A percentile compares a stretch with the other conserved stretches of the same genome.
Conservation (phyloP, 768 basidiomycete genomes). For the Pseudohyphozyma bogoriensis region DNA sequence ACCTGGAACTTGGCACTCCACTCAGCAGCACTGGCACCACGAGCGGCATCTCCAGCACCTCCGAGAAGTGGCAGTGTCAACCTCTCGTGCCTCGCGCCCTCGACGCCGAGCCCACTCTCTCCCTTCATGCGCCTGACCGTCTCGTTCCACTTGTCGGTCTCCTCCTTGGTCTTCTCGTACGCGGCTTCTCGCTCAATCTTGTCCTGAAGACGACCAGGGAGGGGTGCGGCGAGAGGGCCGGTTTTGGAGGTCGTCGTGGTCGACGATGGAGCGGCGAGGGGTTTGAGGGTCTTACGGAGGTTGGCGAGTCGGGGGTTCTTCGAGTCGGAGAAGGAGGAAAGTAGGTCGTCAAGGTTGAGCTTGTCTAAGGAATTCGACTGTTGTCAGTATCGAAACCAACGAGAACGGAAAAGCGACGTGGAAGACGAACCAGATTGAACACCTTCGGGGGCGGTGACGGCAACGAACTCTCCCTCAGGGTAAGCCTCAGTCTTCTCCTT, state of each 20-base stretch:
- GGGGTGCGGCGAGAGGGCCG: constrained; percentile 58
- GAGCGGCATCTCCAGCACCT: constrained; percentile 12
- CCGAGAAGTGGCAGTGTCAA: constrained; percentile 25
- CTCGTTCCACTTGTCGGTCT: constrained; percentile 85
- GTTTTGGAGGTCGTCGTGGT: constrained; percentile 13
- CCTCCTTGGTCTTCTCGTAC: constrained; percentile 82
- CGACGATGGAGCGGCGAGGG: constrained; percentile 21
- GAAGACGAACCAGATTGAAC: constrained; percentile 2
- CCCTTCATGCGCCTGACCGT: constrained; percentile 88
- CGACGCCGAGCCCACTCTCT: constrained; percentile 43
- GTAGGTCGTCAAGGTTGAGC: constrained; percentile 28
- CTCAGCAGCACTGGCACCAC: constrained; percentile 55
- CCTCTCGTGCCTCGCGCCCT: constrained; percentile 29
- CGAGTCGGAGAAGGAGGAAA: constrained; percentile 31
- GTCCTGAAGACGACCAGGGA: constrained; percentile 78
- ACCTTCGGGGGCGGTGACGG: constrained; percentile 32
- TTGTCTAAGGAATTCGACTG: constrained; percentile 10
- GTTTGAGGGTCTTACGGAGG: constrained; percentile 31
- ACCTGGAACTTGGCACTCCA: constrained; percentile 79
- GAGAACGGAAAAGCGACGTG: neutral
- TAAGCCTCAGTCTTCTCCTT: constrained; percentile 68
- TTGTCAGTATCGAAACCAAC: neutral
- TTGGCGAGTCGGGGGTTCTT: constrained; percentile 36
- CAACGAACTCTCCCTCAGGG: constrained; percentile 65
- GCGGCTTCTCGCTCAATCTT: constrained; percentile 86